Conservation (phyloP, 2,329 filamentous ascomycete species). For the Xylaria sp. region DNA sequence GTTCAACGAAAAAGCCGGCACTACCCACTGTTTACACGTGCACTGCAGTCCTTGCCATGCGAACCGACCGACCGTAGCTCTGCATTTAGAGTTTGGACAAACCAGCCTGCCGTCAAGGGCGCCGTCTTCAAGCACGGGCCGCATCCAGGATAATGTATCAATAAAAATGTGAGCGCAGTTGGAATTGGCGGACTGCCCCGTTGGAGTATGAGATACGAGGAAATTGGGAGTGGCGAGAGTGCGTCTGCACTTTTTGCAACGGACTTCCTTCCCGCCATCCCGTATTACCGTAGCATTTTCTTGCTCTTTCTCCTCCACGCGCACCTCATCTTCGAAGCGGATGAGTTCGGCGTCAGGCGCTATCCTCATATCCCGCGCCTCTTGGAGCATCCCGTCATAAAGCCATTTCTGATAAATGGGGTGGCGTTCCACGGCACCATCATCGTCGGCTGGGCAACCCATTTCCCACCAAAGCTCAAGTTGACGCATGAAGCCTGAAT, state of each 20-base stretch:
- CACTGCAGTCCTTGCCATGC: constrained; percentile 96
- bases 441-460: constrained; percentile 74
- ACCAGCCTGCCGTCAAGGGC: constrained; percentile 84
- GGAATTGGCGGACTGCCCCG: constrained; percentile 35
- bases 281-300: constrained; percentile 57
- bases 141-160: constrained; percentile 96
- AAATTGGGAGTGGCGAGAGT: constrained; percentile 67
- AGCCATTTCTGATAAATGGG: constrained; percentile 81
- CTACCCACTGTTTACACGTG: constrained; percentile 89
- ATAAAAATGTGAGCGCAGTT: constrained; percentile 87
- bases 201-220: constrained; percentile 69
- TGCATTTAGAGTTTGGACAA: constrained; percentile 83
- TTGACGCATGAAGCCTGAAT: constrained; percentile 90
- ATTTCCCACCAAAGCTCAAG: constrained; percentile 88
- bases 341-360: constrained; percentile 81
- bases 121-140: constrained; percentile 80
- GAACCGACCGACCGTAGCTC: constrained; percentile 87
- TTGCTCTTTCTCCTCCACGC: constrained; percentile 12
- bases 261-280: constrained; percentile 65
- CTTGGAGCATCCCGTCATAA: constrained; percentile 64
- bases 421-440: constrained; percentile 66
- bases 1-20: constrained; percentile 87
- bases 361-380: constrained; percentile 74
- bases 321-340: constrained; percentile 79
- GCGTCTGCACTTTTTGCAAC: constrained; percentile 91